Conservation (phyloP, 257 asterid genomes). For the Forsythia suspensa region DNA sequence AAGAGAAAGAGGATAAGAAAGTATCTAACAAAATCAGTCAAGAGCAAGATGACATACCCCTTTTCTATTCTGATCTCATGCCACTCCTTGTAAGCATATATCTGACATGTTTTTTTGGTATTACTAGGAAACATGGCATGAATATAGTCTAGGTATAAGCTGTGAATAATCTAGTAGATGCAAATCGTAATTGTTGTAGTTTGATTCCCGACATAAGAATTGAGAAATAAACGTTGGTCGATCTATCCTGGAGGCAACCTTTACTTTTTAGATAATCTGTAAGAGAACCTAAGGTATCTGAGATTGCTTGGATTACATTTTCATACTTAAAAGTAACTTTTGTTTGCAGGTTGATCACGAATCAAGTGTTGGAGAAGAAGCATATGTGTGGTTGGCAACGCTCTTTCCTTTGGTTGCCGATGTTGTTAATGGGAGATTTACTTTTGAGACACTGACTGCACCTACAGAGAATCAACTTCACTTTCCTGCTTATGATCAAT, state of each 20-base stretch:
- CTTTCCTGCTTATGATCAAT: constrained; percentile 80
- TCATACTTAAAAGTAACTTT: not conserved
- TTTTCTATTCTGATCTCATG: constrained; percentile 89
- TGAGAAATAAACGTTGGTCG: not conserved
- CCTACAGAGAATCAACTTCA: constrained; percentile 66
- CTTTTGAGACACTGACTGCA: constrained; percentile 80
- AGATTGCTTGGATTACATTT: not conserved
- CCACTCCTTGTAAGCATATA: constrained; percentile 75
- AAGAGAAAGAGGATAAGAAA: constrained; percentile 64
- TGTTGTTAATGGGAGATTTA: constrained; percentile 73
- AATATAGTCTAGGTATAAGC: not conserved
- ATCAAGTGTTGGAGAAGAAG: constrained; percentile 69
- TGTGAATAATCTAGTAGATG: not conserved
- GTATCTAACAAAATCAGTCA: constrained; percentile 17
- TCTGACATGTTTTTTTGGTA: not conserved
- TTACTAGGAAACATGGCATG: not conserved
- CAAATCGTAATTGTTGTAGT: not conserved
- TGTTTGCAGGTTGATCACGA: constrained; percentile 59
- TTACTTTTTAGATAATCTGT: not conserved
- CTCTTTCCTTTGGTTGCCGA: constrained; percentile 67
- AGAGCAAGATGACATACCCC: constrained; percentile 65
- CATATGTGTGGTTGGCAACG: constrained; percentile 75
- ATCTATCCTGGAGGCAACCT: not conserved
- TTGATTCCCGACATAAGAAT: not conserved
- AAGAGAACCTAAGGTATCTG: not conserved